phyloP scores from a whole-genome alignment of 805 yeast genomes.

The Schwanniomyces vanrijiae region DNA sequence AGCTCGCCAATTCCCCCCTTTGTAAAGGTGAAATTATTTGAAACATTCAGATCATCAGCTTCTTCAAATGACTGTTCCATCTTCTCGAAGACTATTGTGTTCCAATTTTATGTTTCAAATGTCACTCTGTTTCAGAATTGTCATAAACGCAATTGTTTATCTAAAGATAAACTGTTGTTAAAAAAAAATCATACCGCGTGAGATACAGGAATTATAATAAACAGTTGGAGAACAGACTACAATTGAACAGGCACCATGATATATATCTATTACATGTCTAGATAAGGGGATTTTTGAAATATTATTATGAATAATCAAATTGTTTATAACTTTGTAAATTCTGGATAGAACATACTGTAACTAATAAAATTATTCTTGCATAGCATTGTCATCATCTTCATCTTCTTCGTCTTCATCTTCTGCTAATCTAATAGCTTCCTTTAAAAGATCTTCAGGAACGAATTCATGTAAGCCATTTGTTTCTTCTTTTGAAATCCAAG shows the following conservation, averaged over 20 bases:
- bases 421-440: conserved; percentile 83
- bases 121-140: not conserved
- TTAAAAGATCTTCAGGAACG: conserved; percentile 75
- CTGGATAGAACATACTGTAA: not conserved
- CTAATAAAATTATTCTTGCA: not conserved
- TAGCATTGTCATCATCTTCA: conserved; percentile 45
- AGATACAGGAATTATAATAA: not conserved
- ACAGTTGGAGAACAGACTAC: not conserved
- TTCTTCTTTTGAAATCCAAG: conserved; percentile 79
- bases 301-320: not conserved
- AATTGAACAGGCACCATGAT: not conserved
- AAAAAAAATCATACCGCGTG: not conserved
- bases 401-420: conserved; percentile 81
- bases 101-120: not conserved
- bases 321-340: not conserved
- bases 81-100: not conserved
- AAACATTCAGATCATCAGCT: not conserved
- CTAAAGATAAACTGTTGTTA: not conserved
- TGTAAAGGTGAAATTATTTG: not conserved
- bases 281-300: not conserved
- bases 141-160: not conserved
- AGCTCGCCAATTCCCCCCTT: not conserved
- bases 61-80: not conserved
- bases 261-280: not conserved
- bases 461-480: conserved; percentile 79